phyloP scores from a whole-genome alignment of 306 rosid species.

The Adenanthera pavonina region DNA sequence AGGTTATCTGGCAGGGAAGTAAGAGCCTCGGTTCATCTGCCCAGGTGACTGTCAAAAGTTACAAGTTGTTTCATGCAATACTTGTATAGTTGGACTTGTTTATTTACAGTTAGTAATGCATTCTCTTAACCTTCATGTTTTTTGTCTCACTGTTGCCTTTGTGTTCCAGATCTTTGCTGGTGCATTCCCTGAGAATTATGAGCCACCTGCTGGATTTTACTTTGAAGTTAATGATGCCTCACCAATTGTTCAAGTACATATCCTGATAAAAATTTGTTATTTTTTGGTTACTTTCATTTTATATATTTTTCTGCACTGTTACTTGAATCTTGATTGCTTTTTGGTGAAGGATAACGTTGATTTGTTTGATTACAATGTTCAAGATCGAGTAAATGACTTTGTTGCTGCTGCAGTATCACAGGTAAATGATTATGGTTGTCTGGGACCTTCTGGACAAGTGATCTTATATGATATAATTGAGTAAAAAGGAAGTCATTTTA shows the following conservation, averaged over 20 bases:
- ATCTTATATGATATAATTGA: constrained; percentile 26
- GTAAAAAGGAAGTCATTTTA: background rate
- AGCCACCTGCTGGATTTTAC: constrained; percentile 74
- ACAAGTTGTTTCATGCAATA: background rate
- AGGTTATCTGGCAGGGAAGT: constrained; percentile 82
- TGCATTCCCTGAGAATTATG: constrained; percentile 74
- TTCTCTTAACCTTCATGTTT: constrained; percentile 24
- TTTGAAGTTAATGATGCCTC: constrained; percentile 72
- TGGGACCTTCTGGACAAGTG: constrained; percentile 25
- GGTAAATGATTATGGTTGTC: constrained; percentile 55
- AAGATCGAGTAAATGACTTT: constrained; percentile 72
- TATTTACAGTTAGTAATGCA: constrained; percentile 17
- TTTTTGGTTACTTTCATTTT: constrained; percentile 18
- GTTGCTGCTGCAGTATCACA: constrained; percentile 81
- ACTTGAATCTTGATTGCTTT: constrained; percentile 36
- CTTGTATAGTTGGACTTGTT: constrained; percentile 29
- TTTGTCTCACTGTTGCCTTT: constrained; percentile 31
- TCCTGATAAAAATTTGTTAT: constrained; percentile 40
- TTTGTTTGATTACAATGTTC: constrained; percentile 83
- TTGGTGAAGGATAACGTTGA: constrained; percentile 63
- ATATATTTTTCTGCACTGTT: constrained; percentile 35
- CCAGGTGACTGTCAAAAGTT: constrained; percentile 55
- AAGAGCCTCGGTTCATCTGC: constrained; percentile 77
- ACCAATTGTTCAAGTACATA: constrained; percentile 66
- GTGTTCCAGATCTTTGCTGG: constrained; percentile 71